Percentiles rank a stretch among this genome's conserved stretches.
Evolutionary conservation across 345 rosid species (phyloP).

Genomic region (Syzygium jambos): DNA sequence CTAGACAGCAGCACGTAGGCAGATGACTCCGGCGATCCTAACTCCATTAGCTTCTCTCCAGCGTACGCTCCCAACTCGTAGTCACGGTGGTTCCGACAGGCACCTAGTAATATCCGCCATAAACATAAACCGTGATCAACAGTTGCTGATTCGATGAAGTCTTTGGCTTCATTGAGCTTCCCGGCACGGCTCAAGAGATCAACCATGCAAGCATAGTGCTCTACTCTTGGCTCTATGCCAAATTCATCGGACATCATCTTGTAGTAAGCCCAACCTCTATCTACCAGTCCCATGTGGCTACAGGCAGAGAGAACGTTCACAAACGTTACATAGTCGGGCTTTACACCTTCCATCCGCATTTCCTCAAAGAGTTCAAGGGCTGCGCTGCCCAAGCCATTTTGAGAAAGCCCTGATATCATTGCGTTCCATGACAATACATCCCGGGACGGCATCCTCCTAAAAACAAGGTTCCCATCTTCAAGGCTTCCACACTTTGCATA

Average conservation of each 20-base stretch:
- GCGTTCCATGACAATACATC: slow-evolving; percentile 49
- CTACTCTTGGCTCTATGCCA: slow-evolving; percentile 31
- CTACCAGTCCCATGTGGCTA: slow-evolving; percentile 38
- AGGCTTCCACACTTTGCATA: slow-evolving; percentile 67
- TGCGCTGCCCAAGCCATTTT: slow-evolving; percentile 28
- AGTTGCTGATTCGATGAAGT: slow-evolving; percentile 52
- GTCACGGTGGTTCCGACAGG: slow-evolving; percentile 27
- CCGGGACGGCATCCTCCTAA: slow-evolving; percentile 24
- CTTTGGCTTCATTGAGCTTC: slow-evolving; percentile 38
- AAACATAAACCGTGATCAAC: slow-evolving; percentile 3
- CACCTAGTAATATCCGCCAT: slow-evolving; percentile 13
- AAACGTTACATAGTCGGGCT: slow-evolving; percentile 36
- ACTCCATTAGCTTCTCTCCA: slow-evolving; percentile 36
- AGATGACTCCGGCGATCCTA: slow-evolving; percentile 33
- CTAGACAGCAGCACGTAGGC: slow-evolving; percentile 37
- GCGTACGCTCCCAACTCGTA: slow-evolving; percentile 25
- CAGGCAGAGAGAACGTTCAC: slow-evolving; percentile 53
- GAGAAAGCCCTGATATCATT: slow-evolving; percentile 40
- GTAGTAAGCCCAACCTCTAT: slow-evolving; percentile 26
- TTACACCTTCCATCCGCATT: slow-evolving; percentile 25
- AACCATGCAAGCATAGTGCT: slow-evolving; percentile 41
- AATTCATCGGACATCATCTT: slow-evolving; percentile 20
- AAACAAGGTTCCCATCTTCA: slow-evolving; percentile 37
- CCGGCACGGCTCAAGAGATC: slow-evolving; percentile 48
- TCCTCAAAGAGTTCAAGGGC: slow-evolving; percentile 35